Percentiles rank a stretch among this genome's conserved stretches.
Evolutionary conservation across 2,329 filamentous ascomycete genomes (phyloP).

Genomic region (Emydomyces testavorans): DNA sequence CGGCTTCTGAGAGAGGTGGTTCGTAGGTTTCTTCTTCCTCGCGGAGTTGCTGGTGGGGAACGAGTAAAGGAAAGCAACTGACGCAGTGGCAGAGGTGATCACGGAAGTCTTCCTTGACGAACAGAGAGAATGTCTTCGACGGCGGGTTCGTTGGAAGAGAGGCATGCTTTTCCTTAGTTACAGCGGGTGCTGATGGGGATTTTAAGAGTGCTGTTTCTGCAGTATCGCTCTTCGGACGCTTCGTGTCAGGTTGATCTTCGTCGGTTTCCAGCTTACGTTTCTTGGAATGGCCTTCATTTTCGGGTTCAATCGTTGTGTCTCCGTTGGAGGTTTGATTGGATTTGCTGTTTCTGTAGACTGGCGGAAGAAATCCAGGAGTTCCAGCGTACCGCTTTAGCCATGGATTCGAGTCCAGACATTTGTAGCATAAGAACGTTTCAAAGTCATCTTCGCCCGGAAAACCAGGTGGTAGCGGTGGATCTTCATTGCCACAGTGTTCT

Average conservation of each 20-base stretch:
- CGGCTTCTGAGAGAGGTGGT: slow-evolving; percentile 65
- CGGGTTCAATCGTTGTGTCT: not conserved
- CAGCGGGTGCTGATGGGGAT: slow-evolving; percentile 16
- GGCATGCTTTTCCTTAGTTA: slow-evolving; percentile 46
- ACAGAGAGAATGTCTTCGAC: slow-evolving; percentile 60
- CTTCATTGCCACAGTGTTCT: slow-evolving; percentile 38
- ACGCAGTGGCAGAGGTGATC: slow-evolving; percentile 70
- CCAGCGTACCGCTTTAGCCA: slow-evolving; percentile 89
- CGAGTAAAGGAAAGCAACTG: slow-evolving; percentile 63
- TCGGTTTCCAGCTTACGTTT: slow-evolving; percentile 57
- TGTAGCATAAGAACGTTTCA: slow-evolving; percentile 84
- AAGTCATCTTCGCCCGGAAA: slow-evolving; percentile 87
- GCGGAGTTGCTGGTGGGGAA: slow-evolving; percentile 64
- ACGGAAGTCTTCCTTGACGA: slow-evolving; percentile 69
- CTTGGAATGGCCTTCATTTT: slow-evolving; percentile 30
- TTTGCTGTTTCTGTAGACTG: slow-evolving; percentile 47
- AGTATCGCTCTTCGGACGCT: slow-evolving; percentile 37
- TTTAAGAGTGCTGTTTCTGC: slow-evolving; percentile 6
- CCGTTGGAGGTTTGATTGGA: slow-evolving; percentile 7
- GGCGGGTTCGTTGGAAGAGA: slow-evolving; percentile 46
- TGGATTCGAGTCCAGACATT: slow-evolving; percentile 73
- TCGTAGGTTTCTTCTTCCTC: slow-evolving; percentile 94
- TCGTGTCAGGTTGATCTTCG: slow-evolving; percentile 34
- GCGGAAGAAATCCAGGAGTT: slow-evolving; percentile 62
- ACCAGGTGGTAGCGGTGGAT: slow-evolving; percentile 61